These are phyloP conservation scores for Acacia confusa DNA, from an alignment of 306 rosid species.

Conservation along the genomic window DNA sequence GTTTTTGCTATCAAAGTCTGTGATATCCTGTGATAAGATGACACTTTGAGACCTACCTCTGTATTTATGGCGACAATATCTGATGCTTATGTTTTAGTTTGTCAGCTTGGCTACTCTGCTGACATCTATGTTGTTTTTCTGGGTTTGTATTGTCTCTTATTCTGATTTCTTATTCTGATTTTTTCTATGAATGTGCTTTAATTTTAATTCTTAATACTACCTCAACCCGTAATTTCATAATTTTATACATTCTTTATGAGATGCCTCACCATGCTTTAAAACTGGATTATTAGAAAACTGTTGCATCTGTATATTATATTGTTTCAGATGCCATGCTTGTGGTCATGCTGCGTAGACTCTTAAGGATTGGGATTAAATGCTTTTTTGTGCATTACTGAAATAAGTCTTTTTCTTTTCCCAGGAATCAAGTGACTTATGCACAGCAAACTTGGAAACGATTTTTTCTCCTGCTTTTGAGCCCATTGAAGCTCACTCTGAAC, in stretches of 20 bases:
- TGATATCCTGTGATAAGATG: background rate
- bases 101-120: background rate
- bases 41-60: background rate
- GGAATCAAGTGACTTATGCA: constrained; percentile 41
- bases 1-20: background rate
- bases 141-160: background rate
- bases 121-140: background rate
- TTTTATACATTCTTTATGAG: background rate
- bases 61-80: background rate
- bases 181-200: background rate
- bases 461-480: constrained; percentile 67
- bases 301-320: background rate
- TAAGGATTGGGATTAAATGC: background rate
- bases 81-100: background rate
- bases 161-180: background rate
- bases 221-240: background rate
- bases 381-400: background rate
- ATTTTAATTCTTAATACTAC: background rate
- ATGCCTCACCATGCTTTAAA: background rate
- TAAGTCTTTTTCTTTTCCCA: constrained; percentile 25
- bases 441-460: constrained; percentile 53
- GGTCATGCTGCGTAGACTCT: background rate
- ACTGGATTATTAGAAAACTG: background rate
- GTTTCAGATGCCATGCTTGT: background rate
- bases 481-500: constrained; percentile 37